Conservation (phyloP, 2,329 filamentous ascomycete genomes). For the Venturiaceae sp. region DNA sequence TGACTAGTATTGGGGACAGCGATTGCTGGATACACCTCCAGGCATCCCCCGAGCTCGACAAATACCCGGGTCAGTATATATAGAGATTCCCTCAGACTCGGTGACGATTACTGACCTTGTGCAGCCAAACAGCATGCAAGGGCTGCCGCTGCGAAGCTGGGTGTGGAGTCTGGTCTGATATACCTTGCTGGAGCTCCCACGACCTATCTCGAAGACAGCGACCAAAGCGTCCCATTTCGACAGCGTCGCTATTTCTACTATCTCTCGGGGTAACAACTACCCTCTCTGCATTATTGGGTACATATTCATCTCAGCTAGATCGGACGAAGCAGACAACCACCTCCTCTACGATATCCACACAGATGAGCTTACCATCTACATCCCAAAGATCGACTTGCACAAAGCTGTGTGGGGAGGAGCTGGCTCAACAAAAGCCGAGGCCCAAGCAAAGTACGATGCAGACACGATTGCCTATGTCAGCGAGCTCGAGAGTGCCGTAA, state of each 20-base stretch:
- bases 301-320: conserved; percentile 14
- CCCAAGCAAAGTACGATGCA: conserved; percentile 53
- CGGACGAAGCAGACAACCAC: conserved; percentile 42
- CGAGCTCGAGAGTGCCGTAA: conserved; percentile 20
- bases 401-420: conserved; percentile 55
- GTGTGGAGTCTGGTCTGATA: conserved; percentile 35
- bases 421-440: conserved; percentile 45
- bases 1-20: neutral
- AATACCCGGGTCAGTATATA: conserved; percentile 3
- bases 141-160: conserved; percentile 25
- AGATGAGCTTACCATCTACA: conserved; percentile 62
- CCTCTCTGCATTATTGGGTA: neutral
- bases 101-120: neutral
- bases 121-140: conserved; percentile 30
- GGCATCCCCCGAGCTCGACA: neutral
- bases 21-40: conserved; percentile 1
- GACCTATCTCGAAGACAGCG: conserved; percentile 46
- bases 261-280: conserved; percentile 36
- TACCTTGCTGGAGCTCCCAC: conserved; percentile 45
- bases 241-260: conserved; percentile 56
- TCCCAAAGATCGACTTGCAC: conserved; percentile 56
- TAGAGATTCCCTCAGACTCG: neutral
- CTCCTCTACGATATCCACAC: conserved; percentile 47
- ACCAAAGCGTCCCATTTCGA: conserved; percentile 46
- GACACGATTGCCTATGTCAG: conserved; percentile 55